A percentile compares a stretch with the other conserved stretches of the same genome.
phyloP scores from a whole-genome alignment of 2,329 filamentous ascomycete species.

The Pseudogymnoascus sp. region DNA sequence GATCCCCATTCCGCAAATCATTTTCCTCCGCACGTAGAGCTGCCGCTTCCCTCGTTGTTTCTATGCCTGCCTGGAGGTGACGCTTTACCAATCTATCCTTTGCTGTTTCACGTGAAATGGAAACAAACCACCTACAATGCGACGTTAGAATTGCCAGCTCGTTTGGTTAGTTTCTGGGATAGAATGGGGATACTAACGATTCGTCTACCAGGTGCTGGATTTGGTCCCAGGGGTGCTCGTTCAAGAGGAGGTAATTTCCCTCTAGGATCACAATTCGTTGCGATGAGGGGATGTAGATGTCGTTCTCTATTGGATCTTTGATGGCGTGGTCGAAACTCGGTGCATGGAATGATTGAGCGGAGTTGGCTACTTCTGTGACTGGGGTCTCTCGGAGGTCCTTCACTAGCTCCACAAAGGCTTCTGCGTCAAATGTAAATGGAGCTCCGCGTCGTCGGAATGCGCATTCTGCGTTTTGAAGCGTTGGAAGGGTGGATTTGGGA shows the following conservation, averaged over 20 bases:
- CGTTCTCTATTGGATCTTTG: slow-evolving; percentile 39
- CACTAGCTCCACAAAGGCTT: slow-evolving; percentile 20
- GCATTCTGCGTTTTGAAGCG: slow-evolving; percentile 19
- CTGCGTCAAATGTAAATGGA: slow-evolving; percentile 27
- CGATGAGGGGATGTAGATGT: slow-evolving; percentile 35
- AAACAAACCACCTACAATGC: slow-evolving; percentile 25
- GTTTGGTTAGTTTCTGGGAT: neutral
- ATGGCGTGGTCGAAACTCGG: slow-evolving; percentile 44
- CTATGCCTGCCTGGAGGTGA: slow-evolving; percentile 25
- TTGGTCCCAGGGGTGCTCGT: slow-evolving; percentile 37
- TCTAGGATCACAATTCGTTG: slow-evolving; percentile 42
- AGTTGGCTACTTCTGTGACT: slow-evolving; percentile 15
- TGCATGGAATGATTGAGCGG: slow-evolving; percentile 13
- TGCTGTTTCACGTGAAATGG: slow-evolving; percentile 20
- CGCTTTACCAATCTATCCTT: slow-evolving; percentile 20
- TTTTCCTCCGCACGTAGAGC: slow-evolving; percentile 22
- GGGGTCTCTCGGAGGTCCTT: slow-evolving; percentile 17
- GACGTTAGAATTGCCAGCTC: neutral
- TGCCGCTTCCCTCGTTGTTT: slow-evolving; percentile 21
- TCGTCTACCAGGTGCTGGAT: slow-evolving; percentile 41
- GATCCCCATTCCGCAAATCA: slow-evolving; percentile 26
- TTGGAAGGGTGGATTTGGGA: slow-evolving; percentile 18
- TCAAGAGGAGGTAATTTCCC: slow-evolving; percentile 40
- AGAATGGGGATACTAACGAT: slow-evolving; percentile 14
- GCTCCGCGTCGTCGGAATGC: slow-evolving; percentile 26